These are phyloP conservation scores for Gracilaria caudata DNA, from an alignment of 23 red algal genomes.

Conservation along the genomic window DNA sequence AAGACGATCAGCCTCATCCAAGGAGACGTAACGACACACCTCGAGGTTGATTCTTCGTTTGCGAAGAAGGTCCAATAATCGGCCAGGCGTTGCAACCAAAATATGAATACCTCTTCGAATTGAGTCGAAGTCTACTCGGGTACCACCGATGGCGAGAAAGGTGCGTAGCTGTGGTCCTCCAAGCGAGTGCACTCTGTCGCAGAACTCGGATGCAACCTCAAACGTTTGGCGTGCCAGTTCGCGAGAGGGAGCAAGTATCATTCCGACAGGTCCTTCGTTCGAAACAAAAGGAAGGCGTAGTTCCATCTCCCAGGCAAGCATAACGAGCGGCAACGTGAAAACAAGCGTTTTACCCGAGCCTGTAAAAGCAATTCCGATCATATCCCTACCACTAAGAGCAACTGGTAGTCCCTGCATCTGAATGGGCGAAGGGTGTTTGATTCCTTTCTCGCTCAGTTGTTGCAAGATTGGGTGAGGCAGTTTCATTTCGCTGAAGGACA, in stretches of 20 bases:
- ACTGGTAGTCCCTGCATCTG: conserved; percentile 92
- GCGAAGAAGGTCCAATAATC: conserved; percentile 74
- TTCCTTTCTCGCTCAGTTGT: conserved; percentile 32
- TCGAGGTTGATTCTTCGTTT: conserved; percentile 81
- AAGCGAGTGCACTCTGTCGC: conserved; percentile 21
- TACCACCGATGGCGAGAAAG: conserved; percentile 83
- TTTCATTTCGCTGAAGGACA: conserved; percentile 91
- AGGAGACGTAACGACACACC: conserved; percentile 67
- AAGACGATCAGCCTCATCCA: conserved; percentile 94
- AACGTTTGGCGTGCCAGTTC: conserved; percentile 87
- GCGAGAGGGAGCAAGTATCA: conserved; percentile 82
- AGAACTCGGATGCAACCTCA: conserved; percentile 71
- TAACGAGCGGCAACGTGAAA: conserved; percentile 77
- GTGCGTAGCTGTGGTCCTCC: conserved; percentile 52
- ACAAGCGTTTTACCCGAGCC: conserved; percentile 90
- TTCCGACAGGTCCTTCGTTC: conserved; percentile 72
- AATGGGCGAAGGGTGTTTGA: conserved; percentile 78
- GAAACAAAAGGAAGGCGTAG: conserved; percentile 50
- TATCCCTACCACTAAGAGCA: conserved; percentile 79
- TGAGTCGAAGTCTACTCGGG: conserved; percentile 56
- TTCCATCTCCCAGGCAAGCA: conserved; percentile 81
- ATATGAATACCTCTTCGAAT: conserved; percentile 78
- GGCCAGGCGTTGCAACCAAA: conserved; percentile 81
- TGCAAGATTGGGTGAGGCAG: conserved; percentile 59
- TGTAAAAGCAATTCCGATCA: conserved; percentile 93